These are phyloP conservation scores for Backusella sp. DNA, from an alignment of 192 early-diverging fungal genomes.

Conservation along the genomic window DNA sequence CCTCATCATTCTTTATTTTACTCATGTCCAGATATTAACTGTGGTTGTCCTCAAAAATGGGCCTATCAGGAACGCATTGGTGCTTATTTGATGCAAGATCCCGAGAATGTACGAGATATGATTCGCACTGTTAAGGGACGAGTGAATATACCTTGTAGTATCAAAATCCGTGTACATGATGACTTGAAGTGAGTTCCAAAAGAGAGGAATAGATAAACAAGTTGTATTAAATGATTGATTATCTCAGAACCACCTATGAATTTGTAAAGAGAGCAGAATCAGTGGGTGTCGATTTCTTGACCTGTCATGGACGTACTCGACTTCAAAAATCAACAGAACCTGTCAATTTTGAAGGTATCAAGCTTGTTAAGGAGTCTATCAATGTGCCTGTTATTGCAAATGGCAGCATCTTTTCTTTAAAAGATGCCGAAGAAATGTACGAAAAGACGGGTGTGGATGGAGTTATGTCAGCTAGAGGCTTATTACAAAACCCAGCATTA, in stretches of 20 bases:
- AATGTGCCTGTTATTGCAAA: conserved; percentile 86
- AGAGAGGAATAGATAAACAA: not conserved
- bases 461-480: conserved; percentile 90
- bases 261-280: conserved; percentile 80
- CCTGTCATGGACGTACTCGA: conserved; percentile 88
- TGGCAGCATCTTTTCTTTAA: conserved; percentile 74
- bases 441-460: conserved; percentile 77
- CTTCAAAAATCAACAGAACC: conserved; percentile 79
- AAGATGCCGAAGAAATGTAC: conserved; percentile 78
- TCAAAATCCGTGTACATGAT: conserved; percentile 87
- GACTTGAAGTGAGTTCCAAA: conserved; percentile 49
- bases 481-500: conserved; percentile 90
- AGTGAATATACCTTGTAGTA: conserved; percentile 68
- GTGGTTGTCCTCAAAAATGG: conserved; percentile 97
- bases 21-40: conserved; percentile 66
- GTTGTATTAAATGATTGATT: conserved; percentile 6
- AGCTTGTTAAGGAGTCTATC: conserved; percentile 77
- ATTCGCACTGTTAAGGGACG: conserved; percentile 70
- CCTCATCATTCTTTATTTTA: not conserved
- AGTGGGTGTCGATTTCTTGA: conserved; percentile 87
- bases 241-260: conserved; percentile 71
- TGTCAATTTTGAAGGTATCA: conserved; percentile 79
- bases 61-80: conserved; percentile 90
- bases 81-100: conserved; percentile 79
- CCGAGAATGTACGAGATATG: conserved; percentile 92